phyloP scores from a whole-genome alignment of 2,329 filamentous ascomycete genomes.

The Cordyceps militaris region DNA sequence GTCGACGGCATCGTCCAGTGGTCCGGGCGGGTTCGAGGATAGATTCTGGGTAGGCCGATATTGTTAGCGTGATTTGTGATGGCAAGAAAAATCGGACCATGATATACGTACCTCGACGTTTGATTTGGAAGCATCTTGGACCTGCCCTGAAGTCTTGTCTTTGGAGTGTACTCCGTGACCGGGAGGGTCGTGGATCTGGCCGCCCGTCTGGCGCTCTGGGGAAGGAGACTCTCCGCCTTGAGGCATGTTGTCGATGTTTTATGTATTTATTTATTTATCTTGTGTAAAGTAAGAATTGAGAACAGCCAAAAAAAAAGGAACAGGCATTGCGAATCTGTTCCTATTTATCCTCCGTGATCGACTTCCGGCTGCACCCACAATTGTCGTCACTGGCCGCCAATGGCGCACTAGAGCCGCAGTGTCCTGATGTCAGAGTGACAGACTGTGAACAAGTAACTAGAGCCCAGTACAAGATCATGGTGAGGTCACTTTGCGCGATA shows the following conservation, averaged over 20 bases:
- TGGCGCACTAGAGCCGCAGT: neutral
- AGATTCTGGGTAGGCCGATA: neutral
- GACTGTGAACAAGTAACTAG: neutral
- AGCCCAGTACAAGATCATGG: neutral
- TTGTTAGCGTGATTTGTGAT: neutral
- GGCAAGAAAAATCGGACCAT: neutral
- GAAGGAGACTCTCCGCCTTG: slow-evolving; percentile 9
- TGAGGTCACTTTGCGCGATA: neutral
- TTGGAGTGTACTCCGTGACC: neutral
- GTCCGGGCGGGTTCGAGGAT: neutral
- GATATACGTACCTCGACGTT: neutral
- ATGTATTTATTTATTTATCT: neutral
- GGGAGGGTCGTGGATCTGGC: neutral
- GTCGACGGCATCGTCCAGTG: slow-evolving; percentile 4
- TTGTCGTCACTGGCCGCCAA: neutral
- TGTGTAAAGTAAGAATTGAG: neutral
- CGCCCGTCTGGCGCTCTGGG: neutral
- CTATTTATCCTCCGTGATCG: neutral
- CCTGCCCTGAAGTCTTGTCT: neutral
- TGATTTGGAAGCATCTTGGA: slow-evolving; percentile 1
- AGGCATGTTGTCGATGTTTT: neutral
- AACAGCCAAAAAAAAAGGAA: neutral
- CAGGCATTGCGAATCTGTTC: neutral
- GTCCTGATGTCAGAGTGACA: slow-evolving; percentile 11
- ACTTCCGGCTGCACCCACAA: neutral